Evolutionary conservation across 1,139 yeast genomes (phyloP).

Genomic region (Blastobotrys elegans): DNA sequence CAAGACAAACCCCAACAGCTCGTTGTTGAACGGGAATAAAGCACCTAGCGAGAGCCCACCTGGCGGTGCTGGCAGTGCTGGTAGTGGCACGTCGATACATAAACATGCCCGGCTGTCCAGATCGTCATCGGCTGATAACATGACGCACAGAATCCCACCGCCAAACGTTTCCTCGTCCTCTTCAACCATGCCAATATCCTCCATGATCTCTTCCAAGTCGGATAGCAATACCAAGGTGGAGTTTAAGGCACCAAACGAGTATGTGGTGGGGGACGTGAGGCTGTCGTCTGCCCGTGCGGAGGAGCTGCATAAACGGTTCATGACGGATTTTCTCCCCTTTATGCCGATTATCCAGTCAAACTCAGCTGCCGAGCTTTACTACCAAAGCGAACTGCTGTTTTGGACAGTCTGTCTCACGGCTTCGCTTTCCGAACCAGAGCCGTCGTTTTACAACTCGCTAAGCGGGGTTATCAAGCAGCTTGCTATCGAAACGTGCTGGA

Average conservation of each 20-base stretch:
- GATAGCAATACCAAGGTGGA: constrained; percentile 4
- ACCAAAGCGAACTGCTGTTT: constrained; percentile 77
- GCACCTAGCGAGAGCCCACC: neutral
- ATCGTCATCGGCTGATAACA: neutral
- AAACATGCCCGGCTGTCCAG: neutral
- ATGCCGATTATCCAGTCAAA: constrained; percentile 73
- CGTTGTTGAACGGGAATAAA: constrained; percentile 4
- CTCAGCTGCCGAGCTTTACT: constrained; percentile 71
- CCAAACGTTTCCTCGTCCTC: too few species aligned
- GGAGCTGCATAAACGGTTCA: constrained; percentile 64
- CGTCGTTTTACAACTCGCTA: constrained; percentile 68
- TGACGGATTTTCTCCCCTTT: constrained; percentile 63
- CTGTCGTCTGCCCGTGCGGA: constrained; percentile 64
- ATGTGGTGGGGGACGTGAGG: constrained; percentile 67
- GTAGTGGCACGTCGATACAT: neutral
- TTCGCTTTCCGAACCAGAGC: constrained; percentile 80
- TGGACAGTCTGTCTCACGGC: constrained; percentile 92
- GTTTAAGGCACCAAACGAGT: constrained; percentile 27
- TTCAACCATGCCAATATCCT: constrained; percentile 3
- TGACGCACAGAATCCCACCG: too few species aligned
- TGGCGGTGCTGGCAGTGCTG: neutral
- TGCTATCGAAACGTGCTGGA: constrained; percentile 92
- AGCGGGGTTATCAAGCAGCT: constrained; percentile 77
- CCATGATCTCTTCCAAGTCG: constrained; percentile 10
- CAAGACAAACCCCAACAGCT: constrained; percentile 22